Evolutionary conservation across 1,284 basidiomycete species (phyloP).

Genomic region (Ceratobasidium sp.): DNA sequence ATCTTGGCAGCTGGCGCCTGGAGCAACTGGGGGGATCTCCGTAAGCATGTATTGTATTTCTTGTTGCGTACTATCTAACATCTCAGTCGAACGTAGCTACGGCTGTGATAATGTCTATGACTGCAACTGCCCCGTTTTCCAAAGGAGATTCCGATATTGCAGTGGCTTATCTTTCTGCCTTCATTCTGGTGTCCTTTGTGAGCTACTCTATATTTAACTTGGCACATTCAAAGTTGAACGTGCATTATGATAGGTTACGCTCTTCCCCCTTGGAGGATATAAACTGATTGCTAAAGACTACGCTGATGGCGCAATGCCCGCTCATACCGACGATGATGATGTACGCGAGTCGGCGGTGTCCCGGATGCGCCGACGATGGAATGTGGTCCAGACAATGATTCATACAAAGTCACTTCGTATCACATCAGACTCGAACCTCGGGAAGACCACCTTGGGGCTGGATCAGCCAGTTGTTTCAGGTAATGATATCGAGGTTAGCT

Average conservation of each 20-base stretch:
- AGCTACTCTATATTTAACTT: conserved; percentile 44
- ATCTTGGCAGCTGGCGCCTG: conserved; percentile 71
- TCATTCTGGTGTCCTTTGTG: conserved; percentile 57
- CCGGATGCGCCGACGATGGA: conserved; percentile 4
- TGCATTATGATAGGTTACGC: conserved; percentile 56
- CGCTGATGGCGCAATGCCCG: conserved; percentile 55
- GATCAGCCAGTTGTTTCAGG: no score
- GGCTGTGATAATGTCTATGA: conserved; percentile 65
- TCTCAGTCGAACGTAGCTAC: no score
- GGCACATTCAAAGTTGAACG: not conserved
- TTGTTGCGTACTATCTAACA: not conserved
- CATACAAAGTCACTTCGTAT: no score
- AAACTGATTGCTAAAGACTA: conserved; percentile 65
- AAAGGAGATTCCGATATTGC: conserved; percentile 64
- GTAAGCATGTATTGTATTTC: conserved; percentile 58
- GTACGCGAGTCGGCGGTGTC: conserved; percentile 48
- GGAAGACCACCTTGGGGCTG: not conserved
- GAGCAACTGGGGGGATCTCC: conserved; percentile 70
- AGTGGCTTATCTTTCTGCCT: conserved; percentile 65
- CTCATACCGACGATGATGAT: conserved; percentile 63
- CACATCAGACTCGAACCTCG: no score
- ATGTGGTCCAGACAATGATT: conserved; percentile 44
- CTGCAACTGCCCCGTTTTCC: conserved; percentile 61
- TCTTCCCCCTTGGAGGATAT: conserved; percentile 67
- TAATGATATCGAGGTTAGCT: conserved; percentile 44